Evolutionary conservation across 495 filamentous ascomycete species (phyloP), one percentile per base, ranked within the genome.

Genomic region (Penicillium desertorum): DNA sequence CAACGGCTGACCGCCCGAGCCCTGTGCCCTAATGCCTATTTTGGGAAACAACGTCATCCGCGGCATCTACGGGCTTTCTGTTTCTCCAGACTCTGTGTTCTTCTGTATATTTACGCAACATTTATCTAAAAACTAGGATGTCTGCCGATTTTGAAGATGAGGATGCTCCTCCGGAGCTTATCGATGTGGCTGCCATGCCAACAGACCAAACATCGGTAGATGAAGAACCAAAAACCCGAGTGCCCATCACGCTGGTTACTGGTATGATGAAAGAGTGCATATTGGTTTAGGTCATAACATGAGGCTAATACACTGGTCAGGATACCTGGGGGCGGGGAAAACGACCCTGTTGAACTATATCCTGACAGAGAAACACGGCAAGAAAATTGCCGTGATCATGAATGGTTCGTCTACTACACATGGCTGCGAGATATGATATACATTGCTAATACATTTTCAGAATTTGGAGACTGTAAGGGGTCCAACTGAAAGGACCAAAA

Each of bases 291-390:
- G 4, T 19, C 8, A 25, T 5, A 29, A 9, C 0, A 36, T 7
- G 10, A 14, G 10, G 10, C 44, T 55, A 55, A 55, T 3, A 45
- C 11, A 0, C 0, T 46, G 23, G n/a, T 7, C 11, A 87, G 85
- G 85, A 8, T 98, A 98, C 63, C 83, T 98, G 17, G 94, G 94
- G 30, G 89, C 94, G 23, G 94, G 94, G 19, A 98, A 98, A 71
- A 98, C 93, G 0, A 98, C 95, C 0, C 76, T 98, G 7, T 77
- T 98, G 45, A 98, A 98, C 66, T 95, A 98, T 70, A 97, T 98
- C 43, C 79, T 98, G 36, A 91, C 85, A 20, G 91, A 92, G 59
- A 86, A 90, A 52, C 94, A 98, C 81, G 93, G 92, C 66, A 98
- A 97, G 79, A 94, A 87, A 69, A 91, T 98, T 69, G 94, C 94